A percentile compares a stretch with the other conserved stretches of the same genome.
Evolutionary conservation across 1,284 basidiomycete genomes (phyloP).

Genomic region (Ceratobasidium sp.): DNA sequence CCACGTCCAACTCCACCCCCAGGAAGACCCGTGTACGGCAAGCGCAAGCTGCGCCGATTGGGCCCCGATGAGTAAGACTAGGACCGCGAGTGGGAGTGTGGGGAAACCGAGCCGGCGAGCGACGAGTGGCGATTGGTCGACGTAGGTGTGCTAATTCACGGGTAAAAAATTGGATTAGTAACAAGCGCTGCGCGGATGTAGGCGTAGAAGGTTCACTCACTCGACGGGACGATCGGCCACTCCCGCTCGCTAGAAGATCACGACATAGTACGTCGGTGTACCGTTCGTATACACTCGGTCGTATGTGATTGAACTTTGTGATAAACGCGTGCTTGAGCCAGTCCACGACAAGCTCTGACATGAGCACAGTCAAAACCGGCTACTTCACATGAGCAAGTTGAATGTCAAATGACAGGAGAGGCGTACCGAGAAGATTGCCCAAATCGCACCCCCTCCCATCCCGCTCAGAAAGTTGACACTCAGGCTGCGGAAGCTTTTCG

Average conservation of each 20-base stretch:
- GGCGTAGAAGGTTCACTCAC: slow-evolving; percentile 59
- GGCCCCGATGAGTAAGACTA: slow-evolving; percentile 88
- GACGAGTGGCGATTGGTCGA: slow-evolving; percentile 96
- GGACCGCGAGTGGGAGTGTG: slow-evolving; percentile 90
- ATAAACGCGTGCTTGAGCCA: slow-evolving; percentile 99
- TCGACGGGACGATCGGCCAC: slow-evolving; percentile 78
- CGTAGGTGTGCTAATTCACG: slow-evolving; percentile 79
- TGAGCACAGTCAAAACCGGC: slow-evolving; percentile 92
- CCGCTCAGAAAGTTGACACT: slow-evolving; percentile 60
- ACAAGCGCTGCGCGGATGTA: slow-evolving; percentile 8
- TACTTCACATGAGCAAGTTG: slow-evolving; percentile 55
- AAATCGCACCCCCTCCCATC: slow-evolving; percentile 60
- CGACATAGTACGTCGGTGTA: slow-evolving; percentile 97
- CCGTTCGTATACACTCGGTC: slow-evolving; percentile 94
- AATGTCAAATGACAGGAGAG: not conserved
- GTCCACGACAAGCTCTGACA: slow-evolving; percentile 95
- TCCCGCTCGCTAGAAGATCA: slow-evolving; percentile 85
- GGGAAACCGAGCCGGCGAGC: slow-evolving; percentile 95
- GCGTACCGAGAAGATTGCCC: slow-evolving; percentile 92
- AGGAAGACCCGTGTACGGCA: slow-evolving; percentile 54
- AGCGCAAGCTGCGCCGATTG: slow-evolving; percentile 71
- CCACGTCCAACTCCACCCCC: slow-evolving; percentile 62
- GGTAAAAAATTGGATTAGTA: slow-evolving; percentile 12
- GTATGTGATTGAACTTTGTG: slow-evolving; percentile 97
- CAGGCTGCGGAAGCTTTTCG: slow-evolving; percentile 89